Conservation (phyloP, 2,329 filamentous ascomycete genomes). For the Periglandula ipomoeae region DNA sequence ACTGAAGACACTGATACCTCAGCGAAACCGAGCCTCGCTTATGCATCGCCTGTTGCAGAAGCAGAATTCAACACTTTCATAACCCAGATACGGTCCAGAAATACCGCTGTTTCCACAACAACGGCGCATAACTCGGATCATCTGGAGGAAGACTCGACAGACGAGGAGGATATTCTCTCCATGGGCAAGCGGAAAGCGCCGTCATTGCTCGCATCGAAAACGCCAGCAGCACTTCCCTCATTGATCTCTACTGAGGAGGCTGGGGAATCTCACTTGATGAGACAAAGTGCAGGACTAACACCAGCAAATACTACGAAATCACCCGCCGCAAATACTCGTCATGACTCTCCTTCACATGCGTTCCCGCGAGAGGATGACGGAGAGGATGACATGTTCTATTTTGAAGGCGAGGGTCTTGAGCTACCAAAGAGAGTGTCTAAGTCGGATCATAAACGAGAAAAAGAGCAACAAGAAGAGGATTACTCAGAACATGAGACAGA, state of each 20-base stretch:
- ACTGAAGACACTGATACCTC: background rate
- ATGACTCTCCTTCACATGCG: background rate
- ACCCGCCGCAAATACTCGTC: background rate
- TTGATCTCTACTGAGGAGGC: conserved; percentile 17
- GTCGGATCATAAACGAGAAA: background rate
- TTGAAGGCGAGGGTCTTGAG: conserved; percentile 29
- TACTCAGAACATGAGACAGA: conserved; percentile 8
- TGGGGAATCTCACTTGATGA: conserved; percentile 5
- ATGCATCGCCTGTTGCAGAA: background rate
- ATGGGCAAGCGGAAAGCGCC: conserved; percentile 22
- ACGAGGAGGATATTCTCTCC: conserved; percentile 32
- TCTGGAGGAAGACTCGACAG: conserved; percentile 26
- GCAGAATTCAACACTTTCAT: background rate
- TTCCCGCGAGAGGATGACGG: conserved; percentile 8
- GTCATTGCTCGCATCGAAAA: background rate
- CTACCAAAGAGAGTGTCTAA: conserved; percentile 12
- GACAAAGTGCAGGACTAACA: no score
- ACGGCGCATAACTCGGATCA: conserved; percentile 1
- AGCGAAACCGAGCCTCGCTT: background rate
- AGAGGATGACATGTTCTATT: conserved; percentile 36
- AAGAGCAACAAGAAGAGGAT: conserved; percentile 19
- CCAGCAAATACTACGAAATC: no score
- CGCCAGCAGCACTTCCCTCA: background rate
- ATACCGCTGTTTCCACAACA: no score
- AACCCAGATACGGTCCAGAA: background rate